Conservation (phyloP, 2,329 filamentous ascomycete species). For the Colletotrichum chrysophilum region DNA sequence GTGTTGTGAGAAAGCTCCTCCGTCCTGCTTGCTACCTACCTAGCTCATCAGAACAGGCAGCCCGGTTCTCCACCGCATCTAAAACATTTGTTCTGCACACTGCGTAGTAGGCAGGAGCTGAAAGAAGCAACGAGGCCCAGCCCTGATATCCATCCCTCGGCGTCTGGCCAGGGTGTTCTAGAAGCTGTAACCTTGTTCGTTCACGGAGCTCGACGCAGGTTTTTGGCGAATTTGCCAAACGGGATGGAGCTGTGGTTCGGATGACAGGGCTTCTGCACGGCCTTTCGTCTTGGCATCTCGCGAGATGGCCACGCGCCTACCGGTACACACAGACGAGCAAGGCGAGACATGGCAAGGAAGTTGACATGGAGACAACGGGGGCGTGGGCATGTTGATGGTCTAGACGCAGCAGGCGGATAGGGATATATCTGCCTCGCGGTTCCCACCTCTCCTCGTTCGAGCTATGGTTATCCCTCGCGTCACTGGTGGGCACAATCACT, state of each 20-base stretch:
- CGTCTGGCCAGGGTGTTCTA: neutral
- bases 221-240: neutral
- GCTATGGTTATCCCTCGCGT: neutral
- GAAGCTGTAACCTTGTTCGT: conserved; percentile 3
- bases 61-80: conserved; percentile 6
- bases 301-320: neutral
- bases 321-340: neutral
- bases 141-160: neutral
- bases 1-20: neutral
- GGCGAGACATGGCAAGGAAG: neutral
- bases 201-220: neutral
- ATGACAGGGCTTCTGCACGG: neutral
- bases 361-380: neutral
- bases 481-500: conserved; percentile 9
- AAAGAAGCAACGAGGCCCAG: conserved; percentile 1
- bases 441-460: neutral
- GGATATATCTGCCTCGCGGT: conserved; percentile 12
- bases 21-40: neutral
- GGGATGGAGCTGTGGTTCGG: neutral
- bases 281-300: neutral
- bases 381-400: neutral
- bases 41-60: neutral
- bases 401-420: neutral
- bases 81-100: conserved; percentile 10
- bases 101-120: neutral